Conservation (phyloP, 805 yeast genomes). For the Limtongia smithiae region DNA sequence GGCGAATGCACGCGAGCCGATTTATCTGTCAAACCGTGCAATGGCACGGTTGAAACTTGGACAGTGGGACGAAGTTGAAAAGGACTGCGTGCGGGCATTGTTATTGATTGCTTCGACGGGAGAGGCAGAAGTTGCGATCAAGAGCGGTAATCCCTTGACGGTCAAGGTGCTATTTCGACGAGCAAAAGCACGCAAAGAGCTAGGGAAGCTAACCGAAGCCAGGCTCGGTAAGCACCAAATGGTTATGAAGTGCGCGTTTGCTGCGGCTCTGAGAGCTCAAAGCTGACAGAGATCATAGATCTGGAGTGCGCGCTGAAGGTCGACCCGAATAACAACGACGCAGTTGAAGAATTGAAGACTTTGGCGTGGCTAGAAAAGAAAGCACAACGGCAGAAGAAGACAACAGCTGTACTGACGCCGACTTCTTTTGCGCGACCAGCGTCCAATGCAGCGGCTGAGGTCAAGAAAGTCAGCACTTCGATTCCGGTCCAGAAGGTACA, state of each 20-base stretch:
- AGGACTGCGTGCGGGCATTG: constrained; percentile 41
- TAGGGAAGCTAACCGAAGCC: constrained; percentile 8
- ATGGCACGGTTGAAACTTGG: constrained; percentile 55
- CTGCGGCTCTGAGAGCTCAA: neutral
- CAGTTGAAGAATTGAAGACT: constrained; percentile 14
- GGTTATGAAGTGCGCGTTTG: neutral
- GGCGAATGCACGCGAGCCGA: constrained; percentile 48
- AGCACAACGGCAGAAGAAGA: neutral
- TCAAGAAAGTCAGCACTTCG: no score
- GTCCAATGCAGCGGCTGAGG: neutral
- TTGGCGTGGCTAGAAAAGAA: constrained; percentile 20
- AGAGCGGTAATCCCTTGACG: constrained; percentile 2
- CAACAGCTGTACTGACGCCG: neutral
- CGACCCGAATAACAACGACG: constrained; percentile 15
- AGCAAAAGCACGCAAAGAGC: constrained; percentile 10
- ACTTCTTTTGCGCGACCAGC: neutral
- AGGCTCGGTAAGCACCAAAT: constrained; percentile 2
- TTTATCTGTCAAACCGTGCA: constrained; percentile 65
- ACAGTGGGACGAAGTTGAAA: constrained; percentile 49
- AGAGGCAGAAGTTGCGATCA: constrained; percentile 3
- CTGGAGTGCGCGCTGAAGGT: constrained; percentile 12
- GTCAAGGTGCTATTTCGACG: constrained; percentile 16
- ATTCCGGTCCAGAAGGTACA: no score
- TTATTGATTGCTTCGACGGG: neutral
- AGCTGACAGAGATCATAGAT: constrained; percentile 9